Evolutionary conservation across 1,284 basidiomycete genomes (phyloP), one percentile per base, ranked within the genome.

Genomic region (Malassezia cuniculi): DNA sequence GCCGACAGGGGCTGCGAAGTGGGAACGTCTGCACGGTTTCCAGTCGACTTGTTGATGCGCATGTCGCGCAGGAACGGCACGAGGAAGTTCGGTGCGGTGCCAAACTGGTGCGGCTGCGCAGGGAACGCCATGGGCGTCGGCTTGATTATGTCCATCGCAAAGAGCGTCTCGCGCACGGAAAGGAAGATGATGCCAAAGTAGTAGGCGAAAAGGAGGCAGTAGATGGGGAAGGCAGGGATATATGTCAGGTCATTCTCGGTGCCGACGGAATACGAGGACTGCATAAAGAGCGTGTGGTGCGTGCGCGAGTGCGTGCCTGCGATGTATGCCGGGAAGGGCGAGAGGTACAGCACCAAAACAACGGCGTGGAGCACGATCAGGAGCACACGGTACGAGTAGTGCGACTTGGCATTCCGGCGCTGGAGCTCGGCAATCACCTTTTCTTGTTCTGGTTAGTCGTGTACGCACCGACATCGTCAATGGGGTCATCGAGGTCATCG

Each of bases 221-320:
- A 66, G 50, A 66, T 55, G 8, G 63, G 63, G 27, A 55, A 53
- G 1, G 59, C 61, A 12, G 63, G 63, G 24, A 66, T 52, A 28
- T 59, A 58, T 28, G 55, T 56, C 10, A 66, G 39, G 33, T 66
- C 60, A 5, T 61, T 57, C 30, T 57, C 51, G 17, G 57, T 60
- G 26, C 53, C 57, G n/a, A 62, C 47, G 15, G 50, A 45, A 34
- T 55, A 39, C 9, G 57, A 48, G 20, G 44, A 47, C 32, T 52
- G 49, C 22, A 56, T 48, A 41, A 60, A 59, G 19, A 66, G 50
- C 10, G 54, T 53, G 5, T 60, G 36, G 37, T 66, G 61, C 41
- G 54, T 66, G 34, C 61, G 57, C 1, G 61, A 57, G 34, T 66
- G 63, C 19, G 55, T 50, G 11, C 60, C 60, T 20, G 44, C 34